phyloP scores from a whole-genome alignment of 495 filamentous ascomycete genomes.

The Penicillium robsamsonii region DNA sequence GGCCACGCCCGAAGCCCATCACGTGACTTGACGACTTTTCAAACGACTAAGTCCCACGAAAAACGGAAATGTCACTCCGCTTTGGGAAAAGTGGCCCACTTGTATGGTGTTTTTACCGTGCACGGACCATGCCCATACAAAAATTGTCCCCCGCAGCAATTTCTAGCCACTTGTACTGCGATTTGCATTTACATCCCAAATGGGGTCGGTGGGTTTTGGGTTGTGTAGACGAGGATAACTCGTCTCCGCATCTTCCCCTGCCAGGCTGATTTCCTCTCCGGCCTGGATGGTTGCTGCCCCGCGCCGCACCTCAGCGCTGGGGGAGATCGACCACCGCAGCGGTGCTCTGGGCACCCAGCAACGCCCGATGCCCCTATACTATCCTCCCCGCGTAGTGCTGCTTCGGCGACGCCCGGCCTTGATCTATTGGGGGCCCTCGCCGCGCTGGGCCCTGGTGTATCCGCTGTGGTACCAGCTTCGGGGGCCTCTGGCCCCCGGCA shows the following conservation, averaged over 20 bases:
- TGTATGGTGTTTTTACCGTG: neutral
- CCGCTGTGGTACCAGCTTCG: slow-evolving; percentile 21
- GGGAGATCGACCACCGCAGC: slow-evolving; percentile 3
- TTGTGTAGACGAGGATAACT: slow-evolving; percentile 17
- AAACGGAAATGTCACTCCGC: neutral
- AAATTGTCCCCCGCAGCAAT: slow-evolving; percentile 9
- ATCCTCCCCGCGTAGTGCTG: neutral
- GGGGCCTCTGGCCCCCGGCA: slow-evolving; percentile 19
- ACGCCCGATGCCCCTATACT: neutral
- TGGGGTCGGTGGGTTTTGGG: slow-evolving; percentile 20
- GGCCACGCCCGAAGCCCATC: neutral
- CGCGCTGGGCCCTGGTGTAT: neutral
- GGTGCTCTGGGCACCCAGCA: neutral
- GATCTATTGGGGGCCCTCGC: neutral
- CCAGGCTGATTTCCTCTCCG: slow-evolving; percentile 12
- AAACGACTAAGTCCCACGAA: slow-evolving; percentile 2
- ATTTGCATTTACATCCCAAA: slow-evolving; percentile 9
- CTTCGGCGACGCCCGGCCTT: neutral
- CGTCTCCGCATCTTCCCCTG: slow-evolving; percentile 12
- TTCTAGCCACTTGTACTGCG: slow-evolving; percentile 7
- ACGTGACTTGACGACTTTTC: neutral
- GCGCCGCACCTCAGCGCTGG: neutral
- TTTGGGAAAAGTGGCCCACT: neutral
- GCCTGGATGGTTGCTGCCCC: slow-evolving; percentile 2
- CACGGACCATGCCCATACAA: slow-evolving; percentile 18